Percentiles rank a stretch among this genome's conserved stretches.
Conservation (phyloP, 768 basidiomycete genomes). For the Russula sp. region DNA sequence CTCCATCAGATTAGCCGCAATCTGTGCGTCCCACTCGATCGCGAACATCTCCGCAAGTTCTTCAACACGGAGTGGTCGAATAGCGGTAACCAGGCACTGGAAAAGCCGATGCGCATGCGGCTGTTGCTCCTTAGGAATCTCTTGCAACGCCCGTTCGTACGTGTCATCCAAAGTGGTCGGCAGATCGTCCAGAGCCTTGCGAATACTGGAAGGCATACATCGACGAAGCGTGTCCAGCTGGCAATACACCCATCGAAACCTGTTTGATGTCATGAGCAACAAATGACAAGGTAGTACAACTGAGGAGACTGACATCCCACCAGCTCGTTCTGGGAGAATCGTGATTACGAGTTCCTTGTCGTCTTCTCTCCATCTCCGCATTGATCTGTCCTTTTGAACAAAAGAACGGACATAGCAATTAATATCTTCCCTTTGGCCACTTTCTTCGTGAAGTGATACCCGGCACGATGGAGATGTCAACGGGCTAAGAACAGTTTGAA, state of each 20-base stretch:
- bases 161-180: not conserved
- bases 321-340: not conserved
- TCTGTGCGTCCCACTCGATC: not conserved
- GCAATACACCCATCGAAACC: not conserved
- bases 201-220: not conserved
- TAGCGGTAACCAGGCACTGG: not conserved
- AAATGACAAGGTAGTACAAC: not conserved
- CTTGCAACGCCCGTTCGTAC: not conserved
- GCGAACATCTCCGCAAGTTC: not conserved
- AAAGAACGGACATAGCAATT: not conserved
- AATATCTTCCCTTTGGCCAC: not conserved
- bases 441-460: not conserved
- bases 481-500: not conserved
- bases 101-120: not conserved
- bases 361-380: not conserved
- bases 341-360: not conserved
- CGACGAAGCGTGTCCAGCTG: not conserved
- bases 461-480: not conserved
- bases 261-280: not conserved
- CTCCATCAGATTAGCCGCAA: not conserved
- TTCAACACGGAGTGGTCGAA: not conserved
- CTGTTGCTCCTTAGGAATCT: not conserved
- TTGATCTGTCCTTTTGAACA: not conserved
- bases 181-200: not conserved
- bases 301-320: not conserved